Evolutionary conservation across 225 moss, liverwort and hornwort genomes (phyloP), one percentile per base, ranked within the genome.

Genomic region (Thuidium tamariscinum): DNA sequence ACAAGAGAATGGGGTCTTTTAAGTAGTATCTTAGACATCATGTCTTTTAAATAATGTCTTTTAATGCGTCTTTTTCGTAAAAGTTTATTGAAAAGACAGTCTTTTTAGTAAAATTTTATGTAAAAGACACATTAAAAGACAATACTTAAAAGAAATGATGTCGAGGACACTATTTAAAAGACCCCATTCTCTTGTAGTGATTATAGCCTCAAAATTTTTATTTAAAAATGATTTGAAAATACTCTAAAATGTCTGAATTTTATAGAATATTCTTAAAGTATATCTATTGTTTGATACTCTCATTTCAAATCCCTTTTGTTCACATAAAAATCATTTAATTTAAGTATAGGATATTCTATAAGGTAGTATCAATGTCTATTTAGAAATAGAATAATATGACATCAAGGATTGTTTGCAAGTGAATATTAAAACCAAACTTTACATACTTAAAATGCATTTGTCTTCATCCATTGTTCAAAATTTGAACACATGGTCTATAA

Each of bases 271-370:
- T 42, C 0, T 16, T 44, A 27, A 2, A 44, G 9, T 27, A 27
- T 71, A 0, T 0, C 10, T 27, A 44, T 44, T 71, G 2, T 71
- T 70, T 71, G 7, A 44, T 29, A 44, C 0, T 1, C 5, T 10
- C 5, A 27, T 44, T 70, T 27, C 15, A n/a, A 37, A 22, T 22
- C 6, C 1, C 22, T 4, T 37, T 67, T 67, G 4, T 2, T 16
- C 5, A 16, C 1, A 42, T 5, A 3, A 10, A 21, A 4, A 6
- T 22, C 36, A 37, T 67, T 21, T 11, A 7, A 37, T 21, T 37
- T 3, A 22, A 22, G 22, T 1, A 21, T 22, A 68, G 7, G 21
- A 9, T 4, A 27, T 1, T 29, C 0, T 0, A 8, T 2, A 5
- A 27, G 3, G 22, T 84, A 34, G 11, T 3, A 37, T 19, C 19